Percentiles rank a stretch among this genome's conserved stretches.
phyloP scores from a whole-genome alignment of 768 basidiomycete species.

The Rhodocollybia butyracea region DNA sequence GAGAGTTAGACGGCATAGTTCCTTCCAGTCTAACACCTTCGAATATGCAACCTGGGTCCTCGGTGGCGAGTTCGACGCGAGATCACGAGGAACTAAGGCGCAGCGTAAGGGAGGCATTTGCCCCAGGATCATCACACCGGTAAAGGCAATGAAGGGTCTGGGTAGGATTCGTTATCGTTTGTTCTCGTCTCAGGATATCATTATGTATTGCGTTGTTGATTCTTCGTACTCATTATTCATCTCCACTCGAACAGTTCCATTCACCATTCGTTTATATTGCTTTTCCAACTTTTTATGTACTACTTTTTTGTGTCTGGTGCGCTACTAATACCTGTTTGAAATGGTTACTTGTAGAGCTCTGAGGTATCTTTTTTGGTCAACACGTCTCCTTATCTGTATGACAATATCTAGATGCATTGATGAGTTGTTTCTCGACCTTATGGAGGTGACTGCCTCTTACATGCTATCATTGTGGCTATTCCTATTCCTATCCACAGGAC shows the following conservation, averaged over 20 bases:
- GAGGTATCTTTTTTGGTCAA: no score
- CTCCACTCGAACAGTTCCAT: slow-evolving; percentile 3
- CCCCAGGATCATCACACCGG: slow-evolving; percentile 59
- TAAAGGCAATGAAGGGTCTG: slow-evolving; percentile 19
- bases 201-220: slow-evolving; percentile 5
- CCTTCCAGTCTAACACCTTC: slow-evolving; percentile 63
- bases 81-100: slow-evolving; percentile 80
- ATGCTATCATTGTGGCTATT: no score
- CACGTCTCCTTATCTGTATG: no score
- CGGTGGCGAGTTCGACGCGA: slow-evolving; percentile 57
- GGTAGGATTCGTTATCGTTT: slow-evolving; percentile 9
- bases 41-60: slow-evolving; percentile 68
- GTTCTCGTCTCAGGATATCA: slow-evolving; percentile 1
- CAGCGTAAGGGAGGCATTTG: slow-evolving; percentile 82
- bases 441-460: no score
- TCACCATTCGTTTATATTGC: slow-evolving; percentile 12
- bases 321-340: neutral
- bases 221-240: slow-evolving; percentile 12
- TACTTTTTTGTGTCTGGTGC: slow-evolving; percentile 8
- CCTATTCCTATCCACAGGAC: no score
- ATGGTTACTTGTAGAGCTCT: no score
- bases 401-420: no score
- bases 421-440: no score
- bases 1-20: slow-evolving; percentile 56
- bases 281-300: slow-evolving; percentile 15